Conservation (phyloP, 331 rosid genomes). For the Rhamnella rubrinervis region DNA sequence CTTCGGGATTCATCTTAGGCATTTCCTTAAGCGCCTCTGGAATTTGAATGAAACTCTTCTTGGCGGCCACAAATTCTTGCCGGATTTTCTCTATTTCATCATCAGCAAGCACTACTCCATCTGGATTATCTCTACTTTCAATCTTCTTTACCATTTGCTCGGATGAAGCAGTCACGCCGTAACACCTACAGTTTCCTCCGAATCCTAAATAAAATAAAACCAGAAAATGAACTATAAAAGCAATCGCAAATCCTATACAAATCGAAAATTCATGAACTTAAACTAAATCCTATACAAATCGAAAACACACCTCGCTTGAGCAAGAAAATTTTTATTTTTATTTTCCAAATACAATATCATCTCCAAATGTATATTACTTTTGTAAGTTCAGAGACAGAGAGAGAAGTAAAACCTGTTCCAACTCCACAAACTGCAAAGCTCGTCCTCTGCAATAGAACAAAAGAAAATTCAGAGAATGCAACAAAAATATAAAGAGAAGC, state of each 20-base stretch:
- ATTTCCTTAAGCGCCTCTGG: conserved; percentile 59
- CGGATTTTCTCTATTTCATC: conserved; percentile 58
- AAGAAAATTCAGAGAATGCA: conserved; percentile 28
- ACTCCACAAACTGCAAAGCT: conserved; percentile 30
- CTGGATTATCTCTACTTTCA: conserved; percentile 11
- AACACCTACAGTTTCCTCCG: conserved; percentile 43
- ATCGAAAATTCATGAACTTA: not conserved
- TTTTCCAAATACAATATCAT: not conserved
- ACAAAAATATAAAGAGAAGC: not conserved
- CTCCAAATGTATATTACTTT: not conserved
- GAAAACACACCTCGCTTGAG: not conserved
- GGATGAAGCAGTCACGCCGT: conserved; percentile 26
- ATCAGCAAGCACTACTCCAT: conserved; percentile 20
- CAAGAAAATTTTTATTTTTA: not conserved
- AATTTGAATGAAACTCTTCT: conserved; percentile 56
- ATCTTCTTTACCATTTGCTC: conserved; percentile 26
- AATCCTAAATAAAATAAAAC: conserved; percentile 43
- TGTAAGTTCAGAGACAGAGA: not conserved
- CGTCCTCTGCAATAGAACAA: conserved; percentile 31
- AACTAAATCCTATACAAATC: not conserved
- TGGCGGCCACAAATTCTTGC: conserved; percentile 62
- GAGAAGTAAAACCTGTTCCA: conserved; percentile 37
- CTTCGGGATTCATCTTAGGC: conserved; percentile 87
- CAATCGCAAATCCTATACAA: not conserved
- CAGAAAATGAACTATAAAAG: not conserved